A percentile compares a stretch with the other conserved stretches of the same genome.
Conservation (phyloP, 2,329 filamentous ascomycete species). For the Pyrenophora tritici-repentis region DNA sequence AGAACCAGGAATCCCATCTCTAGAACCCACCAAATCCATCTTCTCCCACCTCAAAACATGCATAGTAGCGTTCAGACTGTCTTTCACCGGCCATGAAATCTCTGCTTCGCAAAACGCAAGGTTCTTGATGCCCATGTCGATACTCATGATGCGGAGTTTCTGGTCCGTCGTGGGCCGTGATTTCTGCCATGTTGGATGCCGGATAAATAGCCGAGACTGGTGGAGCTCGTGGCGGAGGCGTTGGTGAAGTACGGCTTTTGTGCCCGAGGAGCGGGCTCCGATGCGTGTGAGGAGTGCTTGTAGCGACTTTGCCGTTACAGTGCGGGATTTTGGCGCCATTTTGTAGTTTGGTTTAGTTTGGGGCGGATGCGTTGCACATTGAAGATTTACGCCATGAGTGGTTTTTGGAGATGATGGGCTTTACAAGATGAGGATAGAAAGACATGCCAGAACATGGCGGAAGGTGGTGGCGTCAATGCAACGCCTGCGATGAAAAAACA, state of each 20-base stretch:
- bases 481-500: neutral
- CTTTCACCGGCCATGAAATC: conserved; percentile 26
- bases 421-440: too few relatives aligned
- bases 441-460: too few relatives aligned
- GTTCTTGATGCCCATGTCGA: conserved; percentile 85
- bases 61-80: conserved; percentile 25
- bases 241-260: conserved; percentile 60
- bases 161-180: neutral
- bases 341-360: neutral
- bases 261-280: conserved; percentile 64
- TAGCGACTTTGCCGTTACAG: conserved; percentile 57
- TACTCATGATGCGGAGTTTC: conserved; percentile 65
- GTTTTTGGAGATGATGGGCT: too few relatives aligned
- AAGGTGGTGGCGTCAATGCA: neutral
- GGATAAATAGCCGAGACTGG: conserved; percentile 5
- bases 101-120: conserved; percentile 72
- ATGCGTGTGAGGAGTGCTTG: conserved; percentile 65
- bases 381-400: too few relatives aligned
- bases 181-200: neutral
- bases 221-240: conserved; percentile 54
- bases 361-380: too few relatives aligned
- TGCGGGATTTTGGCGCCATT: conserved; percentile 24
- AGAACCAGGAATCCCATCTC: neutral
- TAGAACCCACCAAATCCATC: conserved; percentile 30
- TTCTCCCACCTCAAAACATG: conserved; percentile 37